A percentile compares a stretch with the other conserved stretches of the same genome.
Evolutionary conservation across 352 stramenopile species (phyloP).

Genomic region (Globisporangium orthogonon): DNA sequence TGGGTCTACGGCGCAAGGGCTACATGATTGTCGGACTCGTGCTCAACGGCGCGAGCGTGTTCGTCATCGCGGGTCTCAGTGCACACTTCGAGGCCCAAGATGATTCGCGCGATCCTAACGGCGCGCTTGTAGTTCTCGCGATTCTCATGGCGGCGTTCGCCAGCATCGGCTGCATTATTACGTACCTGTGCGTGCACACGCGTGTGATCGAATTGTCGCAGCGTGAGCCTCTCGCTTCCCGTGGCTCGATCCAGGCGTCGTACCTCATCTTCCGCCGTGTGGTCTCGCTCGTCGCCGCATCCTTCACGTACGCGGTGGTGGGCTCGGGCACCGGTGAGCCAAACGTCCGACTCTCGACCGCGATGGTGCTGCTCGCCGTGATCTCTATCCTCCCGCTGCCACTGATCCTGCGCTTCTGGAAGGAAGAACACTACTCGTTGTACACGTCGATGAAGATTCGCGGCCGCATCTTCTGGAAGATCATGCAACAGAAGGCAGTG

Average conservation of each 20-base stretch:
- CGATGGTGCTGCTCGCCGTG: constrained; percentile 24
- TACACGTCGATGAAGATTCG: constrained; percentile 25
- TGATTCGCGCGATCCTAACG: background rate
- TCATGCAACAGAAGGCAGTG: constrained; percentile 41
- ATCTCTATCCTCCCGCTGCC: constrained; percentile 23
- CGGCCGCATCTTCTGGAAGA: constrained; percentile 34
- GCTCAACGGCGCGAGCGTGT: constrained; percentile 53
- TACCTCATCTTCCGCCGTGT: constrained; percentile 31
- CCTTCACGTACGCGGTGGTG: background rate
- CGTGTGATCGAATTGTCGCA: constrained; percentile 35
- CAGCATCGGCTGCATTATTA: constrained; percentile 20
- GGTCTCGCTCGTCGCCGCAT: constrained; percentile 15
- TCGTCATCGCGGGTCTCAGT: constrained; percentile 49
- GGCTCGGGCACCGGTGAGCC: constrained; percentile 9
- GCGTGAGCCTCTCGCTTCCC: constrained; percentile 23
- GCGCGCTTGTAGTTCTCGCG: constrained; percentile 12
- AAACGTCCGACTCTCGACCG: constrained; percentile 18
- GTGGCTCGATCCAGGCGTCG: constrained; percentile 28
- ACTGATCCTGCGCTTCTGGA: constrained; percentile 26
- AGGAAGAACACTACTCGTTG: constrained; percentile 29
- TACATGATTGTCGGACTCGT: constrained; percentile 87
- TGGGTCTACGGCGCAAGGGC: constrained; percentile 83
- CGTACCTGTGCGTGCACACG: constrained; percentile 29
- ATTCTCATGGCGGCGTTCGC: constrained; percentile 21
- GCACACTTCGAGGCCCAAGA: constrained; percentile 29